phyloP scores from a whole-genome alignment of 2,329 filamentous ascomycete species.

The Microdochium paspali region DNA sequence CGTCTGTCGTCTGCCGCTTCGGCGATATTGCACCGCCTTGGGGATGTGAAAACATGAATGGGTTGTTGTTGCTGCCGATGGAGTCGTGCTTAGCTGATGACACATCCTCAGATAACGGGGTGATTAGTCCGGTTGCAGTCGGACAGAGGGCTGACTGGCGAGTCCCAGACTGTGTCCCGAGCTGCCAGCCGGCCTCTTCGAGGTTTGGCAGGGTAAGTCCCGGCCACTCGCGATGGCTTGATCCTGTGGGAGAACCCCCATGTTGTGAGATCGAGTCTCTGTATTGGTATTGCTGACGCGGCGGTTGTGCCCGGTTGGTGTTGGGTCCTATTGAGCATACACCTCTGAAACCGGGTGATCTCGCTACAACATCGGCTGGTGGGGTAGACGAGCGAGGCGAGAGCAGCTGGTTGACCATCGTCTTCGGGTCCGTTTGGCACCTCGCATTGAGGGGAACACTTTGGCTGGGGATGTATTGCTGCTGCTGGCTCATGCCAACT shows the following conservation, averaged over 20 bases:
- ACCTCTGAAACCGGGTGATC: background rate
- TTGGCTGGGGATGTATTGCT: too few species aligned
- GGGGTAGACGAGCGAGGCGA: background rate
- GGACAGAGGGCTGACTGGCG: background rate
- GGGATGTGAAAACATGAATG: background rate
- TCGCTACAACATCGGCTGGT: background rate
- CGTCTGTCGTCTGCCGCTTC: background rate
- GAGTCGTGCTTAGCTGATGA: background rate
- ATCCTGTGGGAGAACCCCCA: too few species aligned
- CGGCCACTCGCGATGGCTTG: background rate
- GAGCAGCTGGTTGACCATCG: background rate
- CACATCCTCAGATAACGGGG: background rate
- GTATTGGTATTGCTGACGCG: background rate
- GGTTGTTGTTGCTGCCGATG: background rate
- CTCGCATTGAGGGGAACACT: background rate
- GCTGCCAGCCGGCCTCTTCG: background rate
- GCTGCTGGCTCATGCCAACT: too few species aligned
- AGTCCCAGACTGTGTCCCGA: background rate
- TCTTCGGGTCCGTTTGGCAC: background rate
- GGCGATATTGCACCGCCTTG: background rate
- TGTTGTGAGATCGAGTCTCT: too few species aligned
- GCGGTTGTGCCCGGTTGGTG: background rate
- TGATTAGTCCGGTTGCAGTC: background rate
- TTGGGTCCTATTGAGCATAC: background rate
- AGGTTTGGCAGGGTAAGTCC: background rate